Conservation (phyloP, 2,329 filamentous ascomycete genomes). For the Dactylonectria macrodidyma region DNA sequence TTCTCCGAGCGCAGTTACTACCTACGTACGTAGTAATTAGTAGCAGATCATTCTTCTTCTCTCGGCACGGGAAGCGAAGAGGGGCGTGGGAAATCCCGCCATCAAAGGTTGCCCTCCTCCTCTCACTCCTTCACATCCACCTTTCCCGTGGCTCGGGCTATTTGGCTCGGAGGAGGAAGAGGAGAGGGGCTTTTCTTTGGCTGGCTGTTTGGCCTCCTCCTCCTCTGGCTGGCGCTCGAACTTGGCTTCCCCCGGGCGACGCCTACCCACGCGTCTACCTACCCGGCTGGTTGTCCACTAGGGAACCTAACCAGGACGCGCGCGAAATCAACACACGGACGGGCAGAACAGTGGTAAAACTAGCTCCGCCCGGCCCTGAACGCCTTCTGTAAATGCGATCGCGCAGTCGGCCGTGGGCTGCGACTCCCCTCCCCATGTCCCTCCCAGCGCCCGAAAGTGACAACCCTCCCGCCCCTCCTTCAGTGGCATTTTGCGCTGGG, state of each 20-base stretch:
- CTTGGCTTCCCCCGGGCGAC: constrained; percentile 18
- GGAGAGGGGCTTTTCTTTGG: constrained; percentile 5
- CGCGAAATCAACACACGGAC: constrained; percentile 7
- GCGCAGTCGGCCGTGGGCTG: too few relatives aligned
- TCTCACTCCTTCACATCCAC: not conserved
- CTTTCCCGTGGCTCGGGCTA: constrained; percentile 13
- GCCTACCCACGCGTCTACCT: constrained; percentile 1
- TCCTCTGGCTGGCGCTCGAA: not conserved
- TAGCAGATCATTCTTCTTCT: constrained; percentile 32
- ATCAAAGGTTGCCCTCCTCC: not conserved
- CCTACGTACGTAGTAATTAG: too few relatives aligned
- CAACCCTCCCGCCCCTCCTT: not conserved
- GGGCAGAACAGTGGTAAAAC: not conserved
- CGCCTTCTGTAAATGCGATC: not conserved
- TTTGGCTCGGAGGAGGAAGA: not conserved
- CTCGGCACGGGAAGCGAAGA: not conserved
- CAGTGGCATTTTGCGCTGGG: constrained; percentile 2
- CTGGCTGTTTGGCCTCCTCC: not conserved
- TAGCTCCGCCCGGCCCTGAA: not conserved
- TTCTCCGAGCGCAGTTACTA: constrained; percentile 42
- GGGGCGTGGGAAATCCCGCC: not conserved
- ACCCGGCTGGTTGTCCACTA: too few relatives aligned
- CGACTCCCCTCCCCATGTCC: too few relatives aligned
- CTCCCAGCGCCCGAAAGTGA: not conserved
- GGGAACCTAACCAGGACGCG: not conserved